Conservation (phyloP, 805 yeast genomes). For the Wickerhamomyces sydowiorum region DNA sequence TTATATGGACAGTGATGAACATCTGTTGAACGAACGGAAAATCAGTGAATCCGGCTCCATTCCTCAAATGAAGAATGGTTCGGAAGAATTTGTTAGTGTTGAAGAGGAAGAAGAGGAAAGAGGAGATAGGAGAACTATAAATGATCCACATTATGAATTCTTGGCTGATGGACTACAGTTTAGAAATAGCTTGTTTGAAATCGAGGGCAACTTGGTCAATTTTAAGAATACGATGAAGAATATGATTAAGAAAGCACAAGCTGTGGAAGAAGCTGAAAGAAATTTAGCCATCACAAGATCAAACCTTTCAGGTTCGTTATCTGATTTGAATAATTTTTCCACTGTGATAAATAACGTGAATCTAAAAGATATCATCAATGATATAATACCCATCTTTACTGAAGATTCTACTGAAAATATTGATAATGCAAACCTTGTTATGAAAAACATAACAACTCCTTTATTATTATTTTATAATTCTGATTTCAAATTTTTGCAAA, state of each 20-base stretch:
- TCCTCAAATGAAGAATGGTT: neutral
- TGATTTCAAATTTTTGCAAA: conserved; percentile 11
- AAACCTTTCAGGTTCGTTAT: conserved; percentile 8
- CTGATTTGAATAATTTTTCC: conserved; percentile 10
- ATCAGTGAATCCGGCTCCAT: neutral
- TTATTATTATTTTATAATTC: conserved; percentile 12
- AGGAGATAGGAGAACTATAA: neutral
- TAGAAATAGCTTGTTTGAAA: conserved; percentile 2
- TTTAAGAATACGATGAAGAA: conserved; percentile 9
- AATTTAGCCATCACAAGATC: conserved; percentile 16
- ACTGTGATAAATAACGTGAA: conserved; percentile 5
- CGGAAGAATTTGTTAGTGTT: neutral
- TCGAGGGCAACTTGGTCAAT: conserved; percentile 7
- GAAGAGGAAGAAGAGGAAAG: neutral
- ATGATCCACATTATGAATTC: conserved; percentile 5
- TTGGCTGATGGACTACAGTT: conserved; percentile 9
- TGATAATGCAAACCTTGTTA: conserved; percentile 12
- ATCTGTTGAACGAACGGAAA: neutral
- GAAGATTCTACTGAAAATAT: conserved; percentile 16
- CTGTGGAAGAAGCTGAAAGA: conserved; percentile 14
- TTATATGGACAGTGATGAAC: neutral
- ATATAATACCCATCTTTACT: conserved; percentile 10
- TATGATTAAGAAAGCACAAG: conserved; percentile 14
- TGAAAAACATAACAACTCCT: conserved; percentile 13
- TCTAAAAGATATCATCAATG: conserved; percentile 9